These are phyloP conservation scores for Globisporangium sylvaticum DNA, from an alignment of 352 stramenopile species.

Conservation along the genomic window DNA sequence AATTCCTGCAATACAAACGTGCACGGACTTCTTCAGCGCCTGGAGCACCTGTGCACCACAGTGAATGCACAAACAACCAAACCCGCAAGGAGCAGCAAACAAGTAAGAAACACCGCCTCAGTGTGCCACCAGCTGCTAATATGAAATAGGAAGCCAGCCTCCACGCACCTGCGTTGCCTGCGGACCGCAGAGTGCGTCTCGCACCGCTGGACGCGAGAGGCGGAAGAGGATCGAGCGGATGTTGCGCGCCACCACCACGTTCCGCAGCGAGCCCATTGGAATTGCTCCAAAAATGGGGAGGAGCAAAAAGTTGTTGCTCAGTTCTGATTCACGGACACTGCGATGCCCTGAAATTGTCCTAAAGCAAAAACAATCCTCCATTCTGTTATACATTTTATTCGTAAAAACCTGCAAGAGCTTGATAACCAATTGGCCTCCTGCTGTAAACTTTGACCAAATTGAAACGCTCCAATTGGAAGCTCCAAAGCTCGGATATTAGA, in stretches of 20 bases:
- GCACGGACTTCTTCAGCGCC: not conserved
- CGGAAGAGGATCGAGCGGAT: conserved; percentile 50
- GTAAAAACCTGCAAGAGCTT: too few relatives aligned
- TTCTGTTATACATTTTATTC: too few relatives aligned
- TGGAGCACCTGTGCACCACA: not conserved
- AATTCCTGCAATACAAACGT: not conserved
- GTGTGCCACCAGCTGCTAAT: not conserved
- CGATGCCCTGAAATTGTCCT: too few relatives aligned
- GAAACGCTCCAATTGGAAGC: too few relatives aligned
- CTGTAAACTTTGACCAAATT: too few relatives aligned
- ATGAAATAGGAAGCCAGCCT: too few relatives aligned
- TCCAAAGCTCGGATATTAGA: too few relatives aligned
- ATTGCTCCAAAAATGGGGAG: not conserved
- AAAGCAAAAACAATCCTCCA: too few relatives aligned
- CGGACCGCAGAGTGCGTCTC: not conserved
- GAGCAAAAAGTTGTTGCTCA: too few relatives aligned
- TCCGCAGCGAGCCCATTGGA: conserved; percentile 6
- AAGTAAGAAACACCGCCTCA: not conserved
- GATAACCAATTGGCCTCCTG: too few relatives aligned
- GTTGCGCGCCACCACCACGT: conserved; percentile 32
- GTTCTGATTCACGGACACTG: too few relatives aligned
- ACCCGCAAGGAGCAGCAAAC: not conserved
- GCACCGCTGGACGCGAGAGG: conserved; percentile 19
- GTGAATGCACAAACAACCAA: too few relatives aligned
- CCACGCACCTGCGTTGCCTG: not conserved